phyloP scores from a whole-genome alignment of 768 basidiomycete genomes.

The Cystofilobasidium capitatum region DNA sequence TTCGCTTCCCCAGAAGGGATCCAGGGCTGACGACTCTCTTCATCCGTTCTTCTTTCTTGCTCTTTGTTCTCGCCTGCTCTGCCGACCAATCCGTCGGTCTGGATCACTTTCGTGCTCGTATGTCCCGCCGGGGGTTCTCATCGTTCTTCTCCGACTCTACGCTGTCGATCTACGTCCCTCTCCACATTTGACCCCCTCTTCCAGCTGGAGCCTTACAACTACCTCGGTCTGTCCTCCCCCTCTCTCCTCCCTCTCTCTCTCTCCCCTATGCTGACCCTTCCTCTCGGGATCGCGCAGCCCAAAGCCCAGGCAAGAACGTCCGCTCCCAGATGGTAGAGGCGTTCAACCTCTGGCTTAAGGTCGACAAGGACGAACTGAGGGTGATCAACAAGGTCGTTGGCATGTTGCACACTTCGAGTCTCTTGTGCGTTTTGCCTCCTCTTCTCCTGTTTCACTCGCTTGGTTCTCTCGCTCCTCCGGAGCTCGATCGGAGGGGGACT shows the following conservation, averaged over 20 bases:
- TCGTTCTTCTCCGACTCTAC: no score
- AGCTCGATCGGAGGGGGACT: no score
- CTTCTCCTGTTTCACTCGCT: background rate
- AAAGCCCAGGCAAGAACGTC: conserved; percentile 83
- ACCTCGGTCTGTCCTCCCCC: background rate
- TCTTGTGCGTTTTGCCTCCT: conserved; percentile 55
- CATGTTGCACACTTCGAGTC: conserved; percentile 89
- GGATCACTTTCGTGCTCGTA: no score
- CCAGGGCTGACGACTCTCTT: no score
- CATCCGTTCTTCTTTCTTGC: no score
- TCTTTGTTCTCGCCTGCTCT: no score
- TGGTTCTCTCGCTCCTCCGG: no score
- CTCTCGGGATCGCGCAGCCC: background rate
- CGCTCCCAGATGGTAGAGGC: conserved; percentile 77
- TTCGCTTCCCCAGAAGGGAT: no score
- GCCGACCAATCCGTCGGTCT: no score
- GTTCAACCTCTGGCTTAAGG: conserved; percentile 84
- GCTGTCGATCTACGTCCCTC: no score
- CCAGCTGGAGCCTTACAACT: conserved; percentile 2
- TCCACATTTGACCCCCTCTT: background rate
- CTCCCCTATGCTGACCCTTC: no score
- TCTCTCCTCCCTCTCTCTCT: background rate
- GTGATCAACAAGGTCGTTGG: conserved; percentile 72
- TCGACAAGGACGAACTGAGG: conserved; percentile 59
- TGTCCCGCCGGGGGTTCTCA: no score